Evolutionary conservation across 257 asterid genomes (phyloP), one percentile per base, ranked within the genome.

Genomic region (Solanum bulbocastanum): DNA sequence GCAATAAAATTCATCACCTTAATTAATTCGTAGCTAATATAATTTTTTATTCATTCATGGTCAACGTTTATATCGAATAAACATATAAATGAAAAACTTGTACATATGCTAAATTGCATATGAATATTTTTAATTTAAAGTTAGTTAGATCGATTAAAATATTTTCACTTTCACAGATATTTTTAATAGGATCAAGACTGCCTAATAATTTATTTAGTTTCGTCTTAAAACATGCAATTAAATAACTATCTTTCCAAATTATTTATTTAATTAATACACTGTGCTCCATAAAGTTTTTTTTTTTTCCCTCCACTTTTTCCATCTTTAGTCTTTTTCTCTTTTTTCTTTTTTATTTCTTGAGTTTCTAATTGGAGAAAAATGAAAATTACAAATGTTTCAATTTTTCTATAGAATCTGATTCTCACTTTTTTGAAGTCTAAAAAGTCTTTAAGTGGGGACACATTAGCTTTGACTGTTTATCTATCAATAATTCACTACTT

Each of bases 261-360:
- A 62, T 62, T n/a, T 65, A 15, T 74, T 32, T 87, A 88, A 86
- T 83, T 72, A 90, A 86, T 90, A 90, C 94, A 90, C 93, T 88
- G 87, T 82, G 92, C 92, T 89, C 92, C 92, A 89, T 76, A 91
- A 90, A 92, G 91, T 69, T 23, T 10, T 62, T 62, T 56, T 84
- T 86, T 81, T 86, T 52, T 87, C 73, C 66, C 62, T 87, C 79
- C 66, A 58, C 88, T 89, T 88, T 88, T 87, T 36, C 20, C 18
- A 60, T 23, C 72, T 75, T 49, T 75, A 52, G 86, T 40, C 44
- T 36, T 73, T 73, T 73, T 35, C 46, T 66, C 16, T 35, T 76
- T 52, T 49, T 40, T 33, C 78, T 84, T 8, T 44, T 86, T 62
- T 66, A 22, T 42, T 37, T 20, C 16, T 78, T 42, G 39, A 42